Base-by-base conservation (phyloP, 345 rosid genomes). In the Gossypium longicalyx region DNA sequence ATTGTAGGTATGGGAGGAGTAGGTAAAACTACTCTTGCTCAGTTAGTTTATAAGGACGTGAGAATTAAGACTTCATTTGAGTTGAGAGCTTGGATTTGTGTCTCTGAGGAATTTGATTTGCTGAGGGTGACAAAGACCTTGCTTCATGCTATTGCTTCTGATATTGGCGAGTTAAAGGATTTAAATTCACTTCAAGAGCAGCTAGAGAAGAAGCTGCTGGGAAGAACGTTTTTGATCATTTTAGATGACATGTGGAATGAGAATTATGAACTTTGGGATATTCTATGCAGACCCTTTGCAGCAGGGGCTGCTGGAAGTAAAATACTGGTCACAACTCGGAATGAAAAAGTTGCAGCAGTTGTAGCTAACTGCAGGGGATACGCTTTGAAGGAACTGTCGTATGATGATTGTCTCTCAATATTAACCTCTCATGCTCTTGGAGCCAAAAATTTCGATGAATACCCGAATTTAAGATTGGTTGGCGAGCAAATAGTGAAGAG, bases 21-120 rank as follows among this genome's bases (percentile, higher is more conserved):
- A 0, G 85, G 83, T 11, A 83, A 83, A 65, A 83, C 85, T 10
- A 74, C 88, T 0, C 77, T 79, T 61, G 80, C 78, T 58, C 76
- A 74, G 78, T 44, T 78, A 49, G 72, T 76, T 2, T 63, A 74
- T 17, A 19, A 62, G 22, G 77, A 74, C 34, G 70, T 2, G 12
- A 34, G n/a, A 49, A 51, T 74, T 19, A 1, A 63, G 51, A 51
- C 17, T 45, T 51, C 16, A 5, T 74, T 74, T 20, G 70, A 74
- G 2, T 29, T 74, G 69, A 74, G 70, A 29, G 70, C 41, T 11
- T 74, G 77, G 77, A 52, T 52, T 63, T 74, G 77, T 38, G 77
- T 74, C 61, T 49, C 70, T 2, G 38, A 62, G 22, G 60, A 48
- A n/a, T 49, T 49, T 38, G 16, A 74, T 63, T 51, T 74, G 13